phyloP scores from a whole-genome alignment of 2,329 filamentous ascomycete species.

The Alternaria consortialis region DNA sequence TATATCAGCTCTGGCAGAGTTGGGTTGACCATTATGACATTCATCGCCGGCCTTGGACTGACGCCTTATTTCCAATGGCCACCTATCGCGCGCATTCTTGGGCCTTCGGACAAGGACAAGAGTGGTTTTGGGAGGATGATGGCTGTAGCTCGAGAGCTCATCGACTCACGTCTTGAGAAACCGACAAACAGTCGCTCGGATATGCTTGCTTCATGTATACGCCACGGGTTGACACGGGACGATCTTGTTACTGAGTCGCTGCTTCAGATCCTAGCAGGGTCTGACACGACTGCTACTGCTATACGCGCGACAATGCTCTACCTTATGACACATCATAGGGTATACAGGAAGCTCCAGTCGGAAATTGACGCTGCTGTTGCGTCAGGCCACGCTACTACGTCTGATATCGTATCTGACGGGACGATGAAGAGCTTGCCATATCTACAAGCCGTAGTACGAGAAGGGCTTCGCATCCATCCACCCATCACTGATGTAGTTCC shows the following conservation, averaged over 20 bases:
- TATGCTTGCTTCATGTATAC: conserved; percentile 63
- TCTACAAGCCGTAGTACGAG: conserved; percentile 57
- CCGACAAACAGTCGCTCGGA: conserved; percentile 58
- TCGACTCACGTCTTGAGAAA: conserved; percentile 34
- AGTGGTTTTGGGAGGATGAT: conserved; percentile 37
- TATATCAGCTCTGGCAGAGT: conserved; percentile 56
- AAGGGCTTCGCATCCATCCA: conserved; percentile 54
- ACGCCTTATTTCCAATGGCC: conserved; percentile 26
- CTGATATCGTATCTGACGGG: conserved; percentile 57
- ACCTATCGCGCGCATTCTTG: conserved; percentile 29
- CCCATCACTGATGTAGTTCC: conserved; percentile 39
- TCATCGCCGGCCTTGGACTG: conserved; percentile 21
- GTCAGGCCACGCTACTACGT: conserved; percentile 17
- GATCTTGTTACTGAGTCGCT: conserved; percentile 54
- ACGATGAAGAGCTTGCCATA: conserved; percentile 52
- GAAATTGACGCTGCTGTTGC: conserved; percentile 56
- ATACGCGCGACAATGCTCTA: conserved; percentile 63
- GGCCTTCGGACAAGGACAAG: conserved; percentile 45
- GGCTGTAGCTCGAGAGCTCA: conserved; percentile 25
- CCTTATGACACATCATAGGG: conserved; percentile 58
- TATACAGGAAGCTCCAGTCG: conserved; percentile 55
- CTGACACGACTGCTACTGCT: conserved; percentile 65
- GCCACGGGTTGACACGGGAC: conserved; percentile 52
- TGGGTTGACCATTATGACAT: conserved; percentile 14
- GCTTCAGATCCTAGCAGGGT: conserved; percentile 62